Base-by-base conservation (phyloP, 352 stramenopile genomes). In the Lagenidium giganteum region DNA sequence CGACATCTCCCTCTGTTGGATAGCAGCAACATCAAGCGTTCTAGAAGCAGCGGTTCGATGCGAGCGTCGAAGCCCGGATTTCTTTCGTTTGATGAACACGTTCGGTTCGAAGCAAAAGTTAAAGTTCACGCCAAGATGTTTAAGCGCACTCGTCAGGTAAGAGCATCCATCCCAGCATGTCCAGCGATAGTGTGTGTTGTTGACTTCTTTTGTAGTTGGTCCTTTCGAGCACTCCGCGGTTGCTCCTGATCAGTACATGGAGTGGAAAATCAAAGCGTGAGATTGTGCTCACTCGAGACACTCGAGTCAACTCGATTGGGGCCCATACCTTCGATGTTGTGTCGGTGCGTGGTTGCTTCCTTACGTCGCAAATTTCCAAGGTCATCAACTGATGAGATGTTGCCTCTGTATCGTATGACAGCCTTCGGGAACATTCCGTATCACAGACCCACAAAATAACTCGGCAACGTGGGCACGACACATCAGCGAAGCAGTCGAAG, bases 121-220 rank as follows among this genome's bases (percentile, higher is more conserved):
- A 84, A 84, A 35, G 57, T 84, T 22, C 71, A 68, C 51, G 63
- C 61, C 31, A 77, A 70, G 42, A 75, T 82, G 70, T 82, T 84
- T 47, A 82, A 70, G 47, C 71, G 71, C 34, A 78, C 66, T n/a
- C 64, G 71, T 37, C 55, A 82, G 53, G 71, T 84, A 66, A 22
- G 33, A 3, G n/a, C 25, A 8, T 14, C n/a, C n/a, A n/a, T n/a
- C n/a, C 13, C 17, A 13, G 11, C 18, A 3, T 20, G 6, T 37
- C 14, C 26, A 8, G 18, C 29, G 36, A 12, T 1, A 23, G 17
- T n/a, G n/a, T n/a, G n/a, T n/a, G n/a, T n/a, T n/a, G n/a, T n/a
- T n/a, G n/a, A n/a, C n/a, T n/a, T n/a, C n/a, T n/a, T n/a, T n/a
- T n/a, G n/a, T n/a, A 83, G 70, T 35, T 83, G 14, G 67, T 72